Conservation (phyloP, 2,329 filamentous ascomycete genomes). For the Fusarium ambrosium region DNA sequence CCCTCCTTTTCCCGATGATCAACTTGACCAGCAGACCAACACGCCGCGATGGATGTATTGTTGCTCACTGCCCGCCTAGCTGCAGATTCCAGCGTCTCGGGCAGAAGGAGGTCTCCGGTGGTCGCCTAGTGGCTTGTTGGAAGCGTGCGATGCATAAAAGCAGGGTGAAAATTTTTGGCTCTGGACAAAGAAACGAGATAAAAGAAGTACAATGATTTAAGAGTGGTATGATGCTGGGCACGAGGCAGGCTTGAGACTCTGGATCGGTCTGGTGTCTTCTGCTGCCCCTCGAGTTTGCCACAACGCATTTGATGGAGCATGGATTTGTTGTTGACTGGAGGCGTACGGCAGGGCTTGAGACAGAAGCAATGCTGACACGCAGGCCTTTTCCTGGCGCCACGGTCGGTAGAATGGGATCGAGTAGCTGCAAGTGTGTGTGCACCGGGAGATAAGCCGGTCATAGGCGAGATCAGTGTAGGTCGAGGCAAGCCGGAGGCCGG, state of each 20-base stretch:
- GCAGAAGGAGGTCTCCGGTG: conserved; percentile 19
- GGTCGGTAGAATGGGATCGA: conserved; percentile 15
- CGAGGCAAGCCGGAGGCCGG: conserved; percentile 31
- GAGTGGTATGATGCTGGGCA: conserved; percentile 24
- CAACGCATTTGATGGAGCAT: background rate
- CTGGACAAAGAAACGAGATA: background rate
- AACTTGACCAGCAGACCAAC: conserved; percentile 17
- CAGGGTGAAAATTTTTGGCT: background rate
- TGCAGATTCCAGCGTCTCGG: conserved; percentile 24
- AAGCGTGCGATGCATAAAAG: background rate
- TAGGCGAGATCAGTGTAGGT: background rate
- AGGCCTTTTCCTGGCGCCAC: conserved; percentile 15
- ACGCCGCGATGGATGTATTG: conserved; percentile 4
- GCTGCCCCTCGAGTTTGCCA: conserved; percentile 10
- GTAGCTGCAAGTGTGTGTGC: conserved; percentile 20
- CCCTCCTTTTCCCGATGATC: background rate
- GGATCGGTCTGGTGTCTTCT: conserved; percentile 2
- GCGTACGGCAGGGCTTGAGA: background rate
- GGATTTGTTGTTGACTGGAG: background rate
- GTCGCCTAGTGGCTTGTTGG: conserved; percentile 10
- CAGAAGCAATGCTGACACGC: conserved; percentile 13
- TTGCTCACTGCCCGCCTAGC: background rate
- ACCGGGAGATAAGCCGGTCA: conserved; percentile 37
- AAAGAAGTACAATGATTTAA: conserved; percentile 16
- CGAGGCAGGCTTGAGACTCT: background rate